Evolutionary conservation across 352 stramenopile genomes (phyloP).

Genomic region (Globisporangium paddicum): DNA sequence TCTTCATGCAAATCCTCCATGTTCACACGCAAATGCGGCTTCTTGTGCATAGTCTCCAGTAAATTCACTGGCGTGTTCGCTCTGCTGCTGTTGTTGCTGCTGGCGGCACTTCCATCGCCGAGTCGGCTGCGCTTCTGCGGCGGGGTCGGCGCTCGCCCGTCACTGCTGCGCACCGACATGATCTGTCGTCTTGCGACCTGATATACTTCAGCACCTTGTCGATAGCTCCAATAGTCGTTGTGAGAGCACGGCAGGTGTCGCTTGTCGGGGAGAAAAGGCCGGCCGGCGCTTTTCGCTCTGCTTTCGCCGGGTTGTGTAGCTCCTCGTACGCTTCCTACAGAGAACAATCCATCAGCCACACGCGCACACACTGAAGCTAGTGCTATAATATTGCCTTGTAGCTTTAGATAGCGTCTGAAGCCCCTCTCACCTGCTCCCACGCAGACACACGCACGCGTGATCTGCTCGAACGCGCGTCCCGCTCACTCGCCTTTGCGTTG

Average conservation of each 20-base stretch:
- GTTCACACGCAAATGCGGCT: constrained; percentile 3
- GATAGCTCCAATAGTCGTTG: too few relatives aligned
- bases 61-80: not conserved
- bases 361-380: not conserved
- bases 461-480: not conserved
- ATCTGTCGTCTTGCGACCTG: not conserved
- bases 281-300: not conserved
- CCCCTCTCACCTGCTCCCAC: not conserved
- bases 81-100: constrained; percentile 5
- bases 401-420: too few relatives aligned
- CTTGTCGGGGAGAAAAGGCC: not conserved
- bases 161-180: constrained; percentile 4
- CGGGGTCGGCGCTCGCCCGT: not conserved
- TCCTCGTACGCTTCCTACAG: not conserved
- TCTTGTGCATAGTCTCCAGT: not conserved
- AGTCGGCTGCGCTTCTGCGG: constrained; percentile 5
- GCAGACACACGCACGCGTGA: not conserved
- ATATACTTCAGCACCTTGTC: too few relatives aligned
- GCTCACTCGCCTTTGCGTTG: constrained; percentile 4
- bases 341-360: not conserved
- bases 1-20: not conserved
- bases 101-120: not conserved
- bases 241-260: not conserved
- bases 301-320: not conserved
- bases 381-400: too few relatives aligned